Conservation (phyloP, 2,329 filamentous ascomycete species). For the Cytospora paraplurivora region DNA sequence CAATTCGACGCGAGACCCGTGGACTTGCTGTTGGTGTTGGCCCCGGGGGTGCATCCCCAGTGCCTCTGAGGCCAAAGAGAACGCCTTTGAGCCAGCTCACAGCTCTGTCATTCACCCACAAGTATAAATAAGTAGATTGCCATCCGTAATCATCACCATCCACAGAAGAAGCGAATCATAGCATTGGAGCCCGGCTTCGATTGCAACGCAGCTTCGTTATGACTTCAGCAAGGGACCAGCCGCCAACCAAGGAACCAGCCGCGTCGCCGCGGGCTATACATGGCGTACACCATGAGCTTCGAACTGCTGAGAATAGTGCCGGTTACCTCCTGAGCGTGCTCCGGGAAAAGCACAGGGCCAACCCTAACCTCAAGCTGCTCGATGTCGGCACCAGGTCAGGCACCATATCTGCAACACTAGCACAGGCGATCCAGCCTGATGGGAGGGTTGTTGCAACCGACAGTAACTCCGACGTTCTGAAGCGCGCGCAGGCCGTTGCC, state of each 20-base stretch:
- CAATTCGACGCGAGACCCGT: too few species aligned
- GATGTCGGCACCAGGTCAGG: conserved; percentile 52
- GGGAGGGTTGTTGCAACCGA: conserved; percentile 49
- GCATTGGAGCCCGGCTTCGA: neutral
- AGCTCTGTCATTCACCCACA: too few species aligned
- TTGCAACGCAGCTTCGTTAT: neutral
- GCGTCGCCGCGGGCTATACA: neutral
- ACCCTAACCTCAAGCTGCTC: conserved; percentile 40
- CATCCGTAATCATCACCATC: too few species aligned
- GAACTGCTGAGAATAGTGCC: conserved; percentile 29
- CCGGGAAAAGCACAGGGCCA: conserved; percentile 25
- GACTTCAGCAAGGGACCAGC: neutral
- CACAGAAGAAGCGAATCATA: too few species aligned
- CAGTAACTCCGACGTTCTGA: conserved; percentile 44
- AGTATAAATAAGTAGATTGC: too few species aligned
- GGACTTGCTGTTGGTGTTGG: too few species aligned
- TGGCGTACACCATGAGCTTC: conserved; percentile 13
- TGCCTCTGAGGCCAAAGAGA: too few species aligned
- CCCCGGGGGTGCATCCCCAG: too few species aligned
- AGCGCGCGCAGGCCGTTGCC: conserved; percentile 43
- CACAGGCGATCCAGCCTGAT: conserved; percentile 42
- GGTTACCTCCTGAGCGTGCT: conserved; percentile 37
- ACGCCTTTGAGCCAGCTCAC: too few species aligned
- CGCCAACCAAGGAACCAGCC: conserved; percentile 9
- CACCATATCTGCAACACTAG: conserved; percentile 49